Evolutionary conservation across 805 yeast species (phyloP), one percentile per base, ranked within the genome.

Genomic region (Saccharomycopsis sp.): DNA sequence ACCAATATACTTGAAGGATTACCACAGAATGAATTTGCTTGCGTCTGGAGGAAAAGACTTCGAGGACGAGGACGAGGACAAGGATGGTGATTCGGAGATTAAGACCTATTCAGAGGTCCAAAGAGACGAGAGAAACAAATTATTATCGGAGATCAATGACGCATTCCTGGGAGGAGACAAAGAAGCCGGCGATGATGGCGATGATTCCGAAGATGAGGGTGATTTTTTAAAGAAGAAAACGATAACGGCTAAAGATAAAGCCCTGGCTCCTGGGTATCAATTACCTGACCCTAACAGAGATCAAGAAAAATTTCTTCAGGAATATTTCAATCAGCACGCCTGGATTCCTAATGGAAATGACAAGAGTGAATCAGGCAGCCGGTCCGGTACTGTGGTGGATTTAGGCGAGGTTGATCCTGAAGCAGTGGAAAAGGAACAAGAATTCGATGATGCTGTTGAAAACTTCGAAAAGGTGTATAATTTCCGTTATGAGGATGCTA

Each of bases 401-500:
- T 70, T 38, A 14, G 77, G 72, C 3, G 50, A 29, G 23, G 64
- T 66, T 52, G 68, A 70, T 57, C 72, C 69, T 41, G 67, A 65
- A n/a, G 70, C 78, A 64, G 89, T 82, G 58, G 78, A 74, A 56
- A 90, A 85, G 59, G 96, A 90, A 65, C 93, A 86, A 53, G 94
- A 88, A 57, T 92, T 92, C 67, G 97, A 93, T 54, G 88, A 89
- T 50, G 94, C 96, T 1, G 97, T 87, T 3, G 99, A 94, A 66
- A 76, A 83, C 67, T 91, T 89, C 66, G 99, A 94, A 72, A 83
- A 84, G 63, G 97, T 96, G 0, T 93, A 92, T 73, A 94, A 94
- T 68, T 93, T 93, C 78, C 81, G 99, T 69, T 94, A 81, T 70
- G 99, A 94, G 72, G 97, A 92, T 67, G 91, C 96, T 15, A 83